These are phyloP conservation scores for Apiosordaria backusii DNA, from an alignment of 495 filamentous ascomycete species.

Conservation along the genomic window DNA sequence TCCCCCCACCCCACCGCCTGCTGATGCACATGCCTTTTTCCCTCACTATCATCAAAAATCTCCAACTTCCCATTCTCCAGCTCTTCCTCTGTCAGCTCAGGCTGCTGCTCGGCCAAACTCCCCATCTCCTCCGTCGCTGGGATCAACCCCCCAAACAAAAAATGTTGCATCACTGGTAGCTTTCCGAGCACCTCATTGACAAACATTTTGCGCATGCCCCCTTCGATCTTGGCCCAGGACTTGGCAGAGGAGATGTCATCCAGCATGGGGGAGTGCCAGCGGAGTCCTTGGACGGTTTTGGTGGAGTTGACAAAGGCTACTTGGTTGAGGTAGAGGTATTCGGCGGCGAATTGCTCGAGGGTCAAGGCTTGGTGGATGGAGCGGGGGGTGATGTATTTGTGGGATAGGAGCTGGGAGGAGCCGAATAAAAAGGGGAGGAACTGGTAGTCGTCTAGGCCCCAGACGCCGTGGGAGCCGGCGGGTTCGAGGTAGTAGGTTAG, in stretches of 20 bases:
- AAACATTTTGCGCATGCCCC: constrained; percentile 95
- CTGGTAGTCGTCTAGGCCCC: constrained; percentile 97
- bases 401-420: constrained; percentile 80
- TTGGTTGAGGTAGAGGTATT: constrained; percentile 87
- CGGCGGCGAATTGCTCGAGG: constrained; percentile 77
- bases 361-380: constrained; percentile 81
- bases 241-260: constrained; percentile 95
- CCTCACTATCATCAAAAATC: constrained; percentile 58
- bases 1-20: constrained; percentile 74
- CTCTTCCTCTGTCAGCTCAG: constrained; percentile 39
- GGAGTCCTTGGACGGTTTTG: constrained; percentile 90
- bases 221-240: constrained; percentile 88
- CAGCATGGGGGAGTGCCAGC: constrained; percentile 98
- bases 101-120: constrained; percentile 46
- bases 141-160: constrained; percentile 82
- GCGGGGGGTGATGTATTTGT: constrained; percentile 81
- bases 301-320: constrained; percentile 91
- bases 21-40: constrained; percentile 64
- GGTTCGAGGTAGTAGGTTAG: constrained; percentile 92
- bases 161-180: constrained; percentile 97
- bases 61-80: constrained; percentile 54
- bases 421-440: constrained; percentile 96
- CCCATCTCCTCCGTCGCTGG: constrained; percentile 81
- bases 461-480: constrained; percentile 91
- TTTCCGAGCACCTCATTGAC: constrained; percentile 88